Evolutionary conservation across 257 asterid genomes (phyloP).

Genomic region (Solanum chilense): DNA sequence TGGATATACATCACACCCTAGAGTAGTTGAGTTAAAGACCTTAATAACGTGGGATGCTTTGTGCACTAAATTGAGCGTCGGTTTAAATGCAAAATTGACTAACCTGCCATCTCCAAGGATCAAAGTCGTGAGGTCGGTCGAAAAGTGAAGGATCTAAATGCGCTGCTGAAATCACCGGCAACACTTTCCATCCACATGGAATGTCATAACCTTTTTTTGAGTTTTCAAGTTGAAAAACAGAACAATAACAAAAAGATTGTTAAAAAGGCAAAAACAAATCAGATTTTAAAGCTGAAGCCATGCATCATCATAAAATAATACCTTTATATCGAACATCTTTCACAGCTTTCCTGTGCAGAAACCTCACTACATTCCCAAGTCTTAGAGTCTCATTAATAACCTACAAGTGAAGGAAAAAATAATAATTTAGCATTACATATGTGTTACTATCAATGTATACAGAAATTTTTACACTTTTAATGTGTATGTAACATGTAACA

Average conservation of each 20-base stretch:
- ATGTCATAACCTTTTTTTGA: constrained; percentile 74
- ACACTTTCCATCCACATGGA: constrained; percentile 99
- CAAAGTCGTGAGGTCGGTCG: constrained; percentile 86
- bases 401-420: constrained; percentile 10
- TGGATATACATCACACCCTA: not conserved
- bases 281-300: not conserved
- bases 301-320: not conserved
- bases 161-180: constrained; percentile 94
- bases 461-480: not conserved
- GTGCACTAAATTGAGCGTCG: not conserved
- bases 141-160: constrained; percentile 85
- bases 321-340: constrained; percentile 82
- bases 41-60: not conserved
- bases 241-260: not conserved
- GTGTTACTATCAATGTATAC: not conserved
- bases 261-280: not conserved
- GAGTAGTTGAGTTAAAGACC: not conserved
- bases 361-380: constrained; percentile 89
- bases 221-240: not conserved
- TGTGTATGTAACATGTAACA: not conserved
- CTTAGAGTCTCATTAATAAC: constrained; percentile 74
- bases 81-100: constrained; percentile 12
- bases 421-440: not conserved
- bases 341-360: constrained; percentile 82
- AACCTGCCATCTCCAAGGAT: constrained; percentile 96